Evolutionary conservation across 2,329 filamentous ascomycete genomes (phyloP), one percentile per base, ranked within the genome.

Genomic region (Aphanocladium album): DNA sequence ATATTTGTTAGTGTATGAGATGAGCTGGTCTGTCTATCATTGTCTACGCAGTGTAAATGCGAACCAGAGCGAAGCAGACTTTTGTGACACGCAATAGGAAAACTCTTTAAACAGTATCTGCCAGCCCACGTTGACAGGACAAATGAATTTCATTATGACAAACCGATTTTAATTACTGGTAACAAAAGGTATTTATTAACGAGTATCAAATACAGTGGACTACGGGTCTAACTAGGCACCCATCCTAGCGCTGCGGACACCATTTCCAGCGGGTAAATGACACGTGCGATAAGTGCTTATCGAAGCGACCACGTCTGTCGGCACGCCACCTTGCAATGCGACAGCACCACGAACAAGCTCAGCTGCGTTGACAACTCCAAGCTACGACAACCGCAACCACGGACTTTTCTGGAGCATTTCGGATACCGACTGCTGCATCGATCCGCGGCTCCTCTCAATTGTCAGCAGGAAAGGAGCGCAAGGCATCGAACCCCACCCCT

Each of bases 241-340:
- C n/a, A 16, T 39, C 14, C n/a, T 23, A 23, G 30, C 17, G 9
- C 35, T 4, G 35, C 16, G 3, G 6, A 5, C 35, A 39, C 35
- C 35, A 4, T 27, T 9, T 4, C 9, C 21, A 27, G 8, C 17
- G 8, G n/a, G 35, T 46, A 49, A 33, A 12, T 37, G 57, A 57
- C 57, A 59, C 57, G 57, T 59, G 59, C 52, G 59, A 60, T 60
- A 60, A 60, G 51, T 33, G 30, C 51, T 60, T 60, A 60, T 60
- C 59, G 35, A 37, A 60, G 51, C 33, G 51, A 60, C 59, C 58
- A 60, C 59, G 52, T 60, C 52, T 39, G 21, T 14, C 35, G 41
- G 39, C 46, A 41, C 33, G 59, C 59, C 52, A 56, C 52, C 21
- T 47, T 47, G 30, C 2, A 3, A n/a, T 25, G n/a, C 37, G 19